A percentile compares a stretch with the other conserved stretches of the same genome.
phyloP scores from a whole-genome alignment of 2,329 filamentous ascomycete species.

The Fusarium ramigenum region DNA sequence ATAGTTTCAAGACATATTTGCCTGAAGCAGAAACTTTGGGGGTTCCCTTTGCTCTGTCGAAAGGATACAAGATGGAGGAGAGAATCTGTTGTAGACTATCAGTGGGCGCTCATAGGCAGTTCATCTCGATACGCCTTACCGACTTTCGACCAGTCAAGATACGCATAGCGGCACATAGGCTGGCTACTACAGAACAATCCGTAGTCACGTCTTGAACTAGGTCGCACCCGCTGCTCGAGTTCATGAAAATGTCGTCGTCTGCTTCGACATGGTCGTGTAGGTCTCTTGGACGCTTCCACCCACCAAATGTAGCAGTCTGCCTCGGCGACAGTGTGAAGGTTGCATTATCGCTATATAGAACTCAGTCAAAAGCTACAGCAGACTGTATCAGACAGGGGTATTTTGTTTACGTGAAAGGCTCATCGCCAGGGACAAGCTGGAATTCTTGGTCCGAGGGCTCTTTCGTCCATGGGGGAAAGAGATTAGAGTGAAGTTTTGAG shows the following conservation, averaged over 20 bases:
- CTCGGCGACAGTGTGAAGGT: slow-evolving; percentile 76
- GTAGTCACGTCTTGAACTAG: slow-evolving; percentile 95
- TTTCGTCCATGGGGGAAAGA: slow-evolving; percentile 86
- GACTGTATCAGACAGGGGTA: not conserved
- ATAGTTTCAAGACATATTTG: slow-evolving; percentile 90
- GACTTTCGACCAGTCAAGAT: slow-evolving; percentile 74
- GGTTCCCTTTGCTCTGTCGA: slow-evolving; percentile 64
- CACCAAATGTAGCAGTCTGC: slow-evolving; percentile 80
- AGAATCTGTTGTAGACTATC: slow-evolving; percentile 64
- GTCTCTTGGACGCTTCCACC: slow-evolving; percentile 82
- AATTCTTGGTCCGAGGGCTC: slow-evolving; percentile 72
- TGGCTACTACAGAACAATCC: slow-evolving; percentile 97
- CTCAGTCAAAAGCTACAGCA: not conserved
- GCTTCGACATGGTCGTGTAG: slow-evolving; percentile 51
- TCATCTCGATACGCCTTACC: slow-evolving; percentile 55
- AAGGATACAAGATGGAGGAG: slow-evolving; percentile 78
- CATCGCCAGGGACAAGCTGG: slow-evolving; percentile 56
- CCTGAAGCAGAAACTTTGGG: slow-evolving; percentile 79
- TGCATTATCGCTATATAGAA: slow-evolving; percentile 67
- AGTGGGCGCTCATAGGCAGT: not conserved
- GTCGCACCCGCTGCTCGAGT: slow-evolving; percentile 70
- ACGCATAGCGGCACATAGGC: slow-evolving; percentile 83
- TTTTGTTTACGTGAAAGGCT: slow-evolving; percentile 69
- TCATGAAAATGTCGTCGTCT: slow-evolving; percentile 62
- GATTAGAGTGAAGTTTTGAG: slow-evolving; percentile 82